Evolutionary conservation across 1,284 basidiomycete genomes (phyloP).

Genomic region (Fomitopsis betulina): DNA sequence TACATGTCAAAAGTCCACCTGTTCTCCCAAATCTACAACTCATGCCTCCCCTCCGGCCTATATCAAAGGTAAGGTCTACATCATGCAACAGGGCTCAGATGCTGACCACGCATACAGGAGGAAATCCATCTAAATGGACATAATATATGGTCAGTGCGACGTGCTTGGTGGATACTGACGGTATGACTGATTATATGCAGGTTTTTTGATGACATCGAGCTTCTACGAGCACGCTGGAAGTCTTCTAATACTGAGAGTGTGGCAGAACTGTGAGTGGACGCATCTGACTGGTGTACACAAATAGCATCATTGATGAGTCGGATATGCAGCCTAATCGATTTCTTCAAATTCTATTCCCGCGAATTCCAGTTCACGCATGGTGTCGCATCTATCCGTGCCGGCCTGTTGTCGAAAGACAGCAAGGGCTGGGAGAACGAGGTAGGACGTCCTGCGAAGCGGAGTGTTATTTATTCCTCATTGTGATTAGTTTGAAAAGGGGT

Average conservation of each 20-base stretch:
- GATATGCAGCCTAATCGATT: slow-evolving; percentile 79
- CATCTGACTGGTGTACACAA: neutral
- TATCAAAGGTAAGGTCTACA: slow-evolving; percentile 49
- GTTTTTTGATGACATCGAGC: slow-evolving; percentile 98
- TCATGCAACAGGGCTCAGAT: slow-evolving; percentile 4
- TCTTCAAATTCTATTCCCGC: slow-evolving; percentile 95
- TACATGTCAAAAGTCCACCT: slow-evolving; percentile 94
- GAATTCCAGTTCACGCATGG: slow-evolving; percentile 92
- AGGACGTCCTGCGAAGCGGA: slow-evolving; percentile 20
- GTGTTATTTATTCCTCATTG: neutral
- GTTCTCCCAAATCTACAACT: slow-evolving; percentile 90
- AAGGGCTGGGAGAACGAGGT: slow-evolving; percentile 96
- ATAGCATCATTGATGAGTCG: neutral
- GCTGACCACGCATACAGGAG: slow-evolving; percentile 46
- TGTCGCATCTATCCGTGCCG: slow-evolving; percentile 89
- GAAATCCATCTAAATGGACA: slow-evolving; percentile 81
- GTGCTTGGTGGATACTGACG: neutral
- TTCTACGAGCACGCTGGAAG: slow-evolving; percentile 87
- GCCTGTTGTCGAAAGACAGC: slow-evolving; percentile 83
- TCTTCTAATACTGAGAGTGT: slow-evolving; percentile 92
- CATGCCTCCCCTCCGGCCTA: slow-evolving; percentile 81
- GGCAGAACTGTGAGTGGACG: slow-evolving; percentile 74
- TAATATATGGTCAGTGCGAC: slow-evolving; percentile 69
- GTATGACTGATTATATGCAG: slow-evolving; percentile 30
- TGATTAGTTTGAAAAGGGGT: slow-evolving; percentile 54